phyloP scores from a whole-genome alignment of 106 monocot species.

The Allium fistulosum region DNA sequence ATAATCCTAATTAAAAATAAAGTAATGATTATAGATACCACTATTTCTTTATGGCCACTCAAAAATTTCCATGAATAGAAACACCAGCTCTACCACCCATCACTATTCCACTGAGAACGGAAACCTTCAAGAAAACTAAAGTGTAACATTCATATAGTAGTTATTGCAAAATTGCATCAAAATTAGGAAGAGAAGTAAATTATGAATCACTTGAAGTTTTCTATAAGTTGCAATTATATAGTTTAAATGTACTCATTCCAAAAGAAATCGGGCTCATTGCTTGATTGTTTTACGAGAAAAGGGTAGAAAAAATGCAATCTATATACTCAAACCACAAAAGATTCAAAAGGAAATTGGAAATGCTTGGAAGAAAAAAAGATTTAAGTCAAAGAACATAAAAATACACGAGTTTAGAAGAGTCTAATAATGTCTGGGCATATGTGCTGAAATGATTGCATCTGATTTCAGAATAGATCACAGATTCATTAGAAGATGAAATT shows the following conservation, averaged over 20 bases:
- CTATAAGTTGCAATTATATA: constrained; percentile 85
- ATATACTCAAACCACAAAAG: not conserved
- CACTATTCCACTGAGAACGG: constrained; percentile 80
- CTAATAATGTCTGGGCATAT: not conserved
- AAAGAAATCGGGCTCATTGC: constrained; percentile 69
- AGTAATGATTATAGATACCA: constrained; percentile 7
- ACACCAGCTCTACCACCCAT: constrained; percentile 97
- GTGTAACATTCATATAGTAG: not conserved
- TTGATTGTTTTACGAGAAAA: constrained; percentile 14
- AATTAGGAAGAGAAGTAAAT: not conserved
- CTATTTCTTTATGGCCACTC: constrained; percentile 83
- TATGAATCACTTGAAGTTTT: constrained; percentile 72
- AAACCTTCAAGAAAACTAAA: constrained; percentile 46
- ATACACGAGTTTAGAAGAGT: not conserved
- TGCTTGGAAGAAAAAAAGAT: not conserved
- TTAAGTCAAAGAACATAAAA: not conserved
- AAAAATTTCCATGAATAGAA: constrained; percentile 91
- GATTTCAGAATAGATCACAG: not conserved
- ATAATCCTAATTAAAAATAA: too few species aligned
- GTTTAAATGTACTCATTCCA: constrained; percentile 73
- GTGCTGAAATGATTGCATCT: not conserved
- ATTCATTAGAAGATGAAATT: not conserved
- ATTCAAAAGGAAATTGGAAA: not conserved
- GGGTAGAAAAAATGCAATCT: not conserved
- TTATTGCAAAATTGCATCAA: not conserved